These are phyloP conservation scores for Gossypium arboreum DNA, from an alignment of 345 rosid species.

Conservation along the genomic window DNA sequence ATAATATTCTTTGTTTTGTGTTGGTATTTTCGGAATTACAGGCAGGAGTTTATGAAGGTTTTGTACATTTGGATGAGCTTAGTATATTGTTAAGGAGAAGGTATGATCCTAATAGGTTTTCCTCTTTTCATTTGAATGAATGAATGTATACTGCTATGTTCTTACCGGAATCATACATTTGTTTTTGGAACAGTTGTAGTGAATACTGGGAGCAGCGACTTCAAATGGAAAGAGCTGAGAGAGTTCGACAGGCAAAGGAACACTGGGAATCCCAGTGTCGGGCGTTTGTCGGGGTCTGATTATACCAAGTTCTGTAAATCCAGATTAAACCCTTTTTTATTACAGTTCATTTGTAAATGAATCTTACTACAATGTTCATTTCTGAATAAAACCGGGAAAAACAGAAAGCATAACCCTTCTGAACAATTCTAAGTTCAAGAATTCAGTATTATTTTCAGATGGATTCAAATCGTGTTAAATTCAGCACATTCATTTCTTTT, in stretches of 20 bases:
- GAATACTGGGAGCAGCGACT: conserved; percentile 76
- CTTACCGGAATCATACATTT: neutral
- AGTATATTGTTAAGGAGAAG: conserved; percentile 59
- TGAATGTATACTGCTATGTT: neutral
- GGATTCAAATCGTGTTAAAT: no score
- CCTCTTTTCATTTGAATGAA: neutral
- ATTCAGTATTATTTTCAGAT: no score
- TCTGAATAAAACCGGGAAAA: neutral
- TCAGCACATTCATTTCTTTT: no score
- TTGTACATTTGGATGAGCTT: conserved; percentile 81
- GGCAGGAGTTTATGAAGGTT: conserved; percentile 64
- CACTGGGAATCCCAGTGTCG: conserved; percentile 82
- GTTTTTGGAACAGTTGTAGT: conserved; percentile 44
- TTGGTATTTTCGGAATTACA: conserved; percentile 8
- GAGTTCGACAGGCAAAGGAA: conserved; percentile 67
- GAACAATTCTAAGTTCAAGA: no score
- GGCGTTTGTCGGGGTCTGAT: conserved; percentile 56
- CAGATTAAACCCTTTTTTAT: neutral
- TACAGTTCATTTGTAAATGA: neutral
- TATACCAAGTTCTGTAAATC: neutral
- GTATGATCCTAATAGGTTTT: conserved; percentile 26
- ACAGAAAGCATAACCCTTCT: neutral
- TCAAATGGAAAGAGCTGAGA: conserved; percentile 57
- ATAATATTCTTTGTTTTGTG: no score
- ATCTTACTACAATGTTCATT: no score